phyloP scores from a whole-genome alignment of 2,329 filamentous ascomycete species.

The Ceratocystis papillata region DNA sequence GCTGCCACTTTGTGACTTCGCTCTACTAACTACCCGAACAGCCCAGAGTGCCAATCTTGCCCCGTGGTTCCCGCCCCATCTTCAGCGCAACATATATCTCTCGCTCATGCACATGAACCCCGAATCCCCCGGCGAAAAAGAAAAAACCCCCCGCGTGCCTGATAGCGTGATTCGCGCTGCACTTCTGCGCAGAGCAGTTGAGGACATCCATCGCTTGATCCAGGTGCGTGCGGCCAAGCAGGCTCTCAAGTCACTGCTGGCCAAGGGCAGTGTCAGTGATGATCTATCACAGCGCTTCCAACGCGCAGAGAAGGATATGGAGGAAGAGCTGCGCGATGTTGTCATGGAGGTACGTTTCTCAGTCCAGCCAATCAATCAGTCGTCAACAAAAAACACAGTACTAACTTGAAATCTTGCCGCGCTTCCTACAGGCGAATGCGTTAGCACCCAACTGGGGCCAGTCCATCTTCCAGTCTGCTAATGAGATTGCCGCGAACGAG shows the following conservation, averaged over 20 bases:
- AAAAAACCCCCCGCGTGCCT: conserved; percentile 61
- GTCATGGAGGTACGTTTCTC: conserved; percentile 63
- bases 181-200: conserved; percentile 74
- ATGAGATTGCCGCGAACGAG: conserved; percentile 84
- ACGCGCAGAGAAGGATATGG: conserved; percentile 92
- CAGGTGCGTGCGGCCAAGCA: conserved; percentile 81
- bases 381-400: not conserved
- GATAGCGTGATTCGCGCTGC: conserved; percentile 81
- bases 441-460: conserved; percentile 83
- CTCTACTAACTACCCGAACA: conserved; percentile 30
- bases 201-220: conserved; percentile 87
- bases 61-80: conserved; percentile 86
- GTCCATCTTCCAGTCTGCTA: conserved; percentile 91
- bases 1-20: conserved; percentile 22
- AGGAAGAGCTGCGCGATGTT: conserved; percentile 88
- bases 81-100: conserved; percentile 89
- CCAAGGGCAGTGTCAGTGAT: conserved; percentile 87
- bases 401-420: not conserved
- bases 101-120: conserved; percentile 73
- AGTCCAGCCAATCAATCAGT: too few species aligned
- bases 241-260: conserved; percentile 69
- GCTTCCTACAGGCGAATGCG: conserved; percentile 67
- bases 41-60: conserved; percentile 73
- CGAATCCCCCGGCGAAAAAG: conserved; percentile 54
- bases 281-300: conserved; percentile 89